These are phyloP conservation scores for Gyromitra esculenta DNA, from an alignment of 2,329 filamentous ascomycete species.

Conservation along the genomic window DNA sequence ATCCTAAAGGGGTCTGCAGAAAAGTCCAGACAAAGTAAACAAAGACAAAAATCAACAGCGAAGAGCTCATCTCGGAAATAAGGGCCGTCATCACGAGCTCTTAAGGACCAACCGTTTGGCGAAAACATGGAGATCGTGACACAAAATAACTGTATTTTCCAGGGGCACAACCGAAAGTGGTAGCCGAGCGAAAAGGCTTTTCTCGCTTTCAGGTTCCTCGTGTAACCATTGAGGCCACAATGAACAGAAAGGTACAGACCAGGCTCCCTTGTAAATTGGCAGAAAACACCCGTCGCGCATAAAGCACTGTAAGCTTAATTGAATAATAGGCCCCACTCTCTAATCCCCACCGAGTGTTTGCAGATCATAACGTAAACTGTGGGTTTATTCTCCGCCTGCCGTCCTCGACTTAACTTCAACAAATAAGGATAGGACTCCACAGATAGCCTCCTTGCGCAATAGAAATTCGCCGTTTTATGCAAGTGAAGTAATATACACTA, in stretches of 20 bases:
- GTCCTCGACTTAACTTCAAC: conserved; percentile 10
- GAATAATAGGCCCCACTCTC: neutral
- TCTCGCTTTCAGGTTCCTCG: neutral
- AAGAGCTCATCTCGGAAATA: conserved; percentile 35
- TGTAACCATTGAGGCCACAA: neutral
- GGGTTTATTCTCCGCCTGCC: neutral
- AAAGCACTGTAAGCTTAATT: conserved; percentile 29
- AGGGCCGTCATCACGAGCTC: conserved; percentile 20
- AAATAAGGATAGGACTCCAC: conserved; percentile 3
- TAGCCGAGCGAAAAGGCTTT: conserved; percentile 11
- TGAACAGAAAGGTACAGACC: conserved; percentile 1
- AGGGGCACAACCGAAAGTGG: conserved; percentile 20
- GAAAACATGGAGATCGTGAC: conserved; percentile 4
- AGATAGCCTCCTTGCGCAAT: neutral
- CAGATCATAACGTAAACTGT: neutral
- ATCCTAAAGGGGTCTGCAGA: conserved; percentile 19
- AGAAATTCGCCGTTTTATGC: conserved; percentile 31
- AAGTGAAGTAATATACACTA: conserved; percentile 48
- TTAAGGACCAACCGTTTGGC: neutral
- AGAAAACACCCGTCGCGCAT: conserved; percentile 8
- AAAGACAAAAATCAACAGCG: neutral
- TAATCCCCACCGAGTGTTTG: neutral
- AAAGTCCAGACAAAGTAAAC: conserved; percentile 19
- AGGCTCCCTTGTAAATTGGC: conserved; percentile 8
- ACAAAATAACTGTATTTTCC: conserved; percentile 9